These are phyloP conservation scores for Plasmodium gonderi DNA, from an alignment of 169 alveolate genomes.

Conservation along the genomic window DNA sequence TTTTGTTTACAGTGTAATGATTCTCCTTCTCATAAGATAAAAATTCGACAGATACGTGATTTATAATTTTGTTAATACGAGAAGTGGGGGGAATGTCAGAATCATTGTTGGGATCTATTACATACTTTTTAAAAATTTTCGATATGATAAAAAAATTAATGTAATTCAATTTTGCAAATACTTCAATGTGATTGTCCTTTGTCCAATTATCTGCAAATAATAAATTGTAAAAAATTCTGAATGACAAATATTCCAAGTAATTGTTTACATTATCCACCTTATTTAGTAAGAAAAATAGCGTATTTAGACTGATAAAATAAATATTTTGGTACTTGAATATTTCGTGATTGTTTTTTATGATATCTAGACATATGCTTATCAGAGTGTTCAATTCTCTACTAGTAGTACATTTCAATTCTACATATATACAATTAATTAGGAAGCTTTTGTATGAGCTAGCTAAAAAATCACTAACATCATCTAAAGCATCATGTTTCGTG, in stretches of 20 bases:
- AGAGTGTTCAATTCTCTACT: not conserved
- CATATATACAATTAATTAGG: constrained; percentile 38
- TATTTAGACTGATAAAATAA: constrained; percentile 48
- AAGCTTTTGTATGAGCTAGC: constrained; percentile 48
- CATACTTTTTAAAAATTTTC: not conserved
- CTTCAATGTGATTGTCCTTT: constrained; percentile 8
- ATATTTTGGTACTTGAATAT: constrained; percentile 26
- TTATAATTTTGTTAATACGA: not conserved
- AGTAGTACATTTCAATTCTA: constrained; percentile 20
- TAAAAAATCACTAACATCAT: constrained; percentile 56
- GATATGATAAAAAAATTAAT: constrained; percentile 39
- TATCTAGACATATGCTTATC: constrained; percentile 41
- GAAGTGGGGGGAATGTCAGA: not conserved
- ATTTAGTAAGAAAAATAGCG: constrained; percentile 55
- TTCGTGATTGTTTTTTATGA: constrained; percentile 43
- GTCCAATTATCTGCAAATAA: constrained; percentile 1
- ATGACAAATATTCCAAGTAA: constrained; percentile 23
- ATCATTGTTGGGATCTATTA: not conserved
- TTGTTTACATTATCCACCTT: not conserved
- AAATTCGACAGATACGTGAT: not conserved
- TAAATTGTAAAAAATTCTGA: constrained; percentile 20
- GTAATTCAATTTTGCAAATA: constrained; percentile 63
- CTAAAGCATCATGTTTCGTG: constrained; percentile 6
- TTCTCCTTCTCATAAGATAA: not conserved
- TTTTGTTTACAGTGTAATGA: not conserved